A percentile compares a stretch with the other conserved stretches of the same genome.
Evolutionary conservation across 768 basidiomycete genomes (phyloP).

Genomic region (Agrocybe praecox): DNA sequence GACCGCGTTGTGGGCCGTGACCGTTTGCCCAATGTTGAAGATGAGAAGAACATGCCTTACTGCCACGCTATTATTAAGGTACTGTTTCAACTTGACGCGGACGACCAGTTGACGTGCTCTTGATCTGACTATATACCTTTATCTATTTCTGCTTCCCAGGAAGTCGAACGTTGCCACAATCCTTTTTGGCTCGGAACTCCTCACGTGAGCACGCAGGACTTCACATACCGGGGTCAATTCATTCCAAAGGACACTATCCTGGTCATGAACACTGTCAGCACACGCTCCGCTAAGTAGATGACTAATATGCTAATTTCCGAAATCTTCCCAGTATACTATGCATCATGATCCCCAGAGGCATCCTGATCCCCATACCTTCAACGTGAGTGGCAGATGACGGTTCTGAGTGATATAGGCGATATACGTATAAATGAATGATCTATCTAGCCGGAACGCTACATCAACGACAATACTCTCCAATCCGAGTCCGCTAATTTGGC

Average conservation of each 20-base stretch:
- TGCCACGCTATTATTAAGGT: conserved; percentile 25
- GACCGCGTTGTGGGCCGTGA: conserved; percentile 24
- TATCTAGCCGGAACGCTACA: conserved; percentile 41
- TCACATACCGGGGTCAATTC: conserved; percentile 37
- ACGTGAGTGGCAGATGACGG: not conserved
- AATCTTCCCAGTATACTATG: conserved; percentile 16
- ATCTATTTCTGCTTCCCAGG: conserved; percentile 14
- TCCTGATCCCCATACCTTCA: conserved; percentile 13
- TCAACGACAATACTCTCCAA: conserved; percentile 33
- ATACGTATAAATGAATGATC: not conserved
- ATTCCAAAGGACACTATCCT: conserved; percentile 41
- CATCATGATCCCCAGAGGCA: conserved; percentile 36
- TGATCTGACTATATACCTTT: conserved; percentile 6
- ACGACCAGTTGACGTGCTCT: not conserved
- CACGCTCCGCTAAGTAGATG: not conserved
- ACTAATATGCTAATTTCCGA: not conserved
- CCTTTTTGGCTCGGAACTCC: conserved; percentile 43
- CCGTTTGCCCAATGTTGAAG: conserved; percentile 19
- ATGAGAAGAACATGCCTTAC: conserved; percentile 21
- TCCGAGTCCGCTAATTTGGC: conserved; percentile 43
- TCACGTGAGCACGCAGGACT: conserved; percentile 36
- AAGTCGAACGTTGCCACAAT: conserved; percentile 35
- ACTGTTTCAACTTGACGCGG: conserved; percentile 9
- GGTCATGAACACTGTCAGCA: conserved; percentile 29
- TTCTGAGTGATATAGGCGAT: not conserved